Percentiles rank a stretch among this genome's conserved stretches.
Conservation (phyloP, 768 basidiomycete species). For the Cystofilobasidium macerans region DNA sequence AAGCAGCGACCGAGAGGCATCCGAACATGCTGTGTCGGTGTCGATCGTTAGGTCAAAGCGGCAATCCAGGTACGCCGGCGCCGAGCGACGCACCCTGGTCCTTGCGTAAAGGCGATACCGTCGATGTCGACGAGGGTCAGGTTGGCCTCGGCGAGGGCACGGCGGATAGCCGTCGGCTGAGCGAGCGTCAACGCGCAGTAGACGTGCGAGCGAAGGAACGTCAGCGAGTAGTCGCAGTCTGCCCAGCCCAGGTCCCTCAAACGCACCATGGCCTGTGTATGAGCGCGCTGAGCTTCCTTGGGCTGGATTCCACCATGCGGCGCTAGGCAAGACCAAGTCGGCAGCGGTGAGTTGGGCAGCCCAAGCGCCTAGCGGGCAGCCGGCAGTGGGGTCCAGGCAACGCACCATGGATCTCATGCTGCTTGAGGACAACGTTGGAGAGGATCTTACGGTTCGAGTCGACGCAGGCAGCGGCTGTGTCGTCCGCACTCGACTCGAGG, state of each 20-base stretch:
- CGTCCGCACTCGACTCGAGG: slow-evolving; percentile 83
- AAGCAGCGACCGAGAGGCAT: slow-evolving; percentile 65
- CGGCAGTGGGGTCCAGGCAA: background rate
- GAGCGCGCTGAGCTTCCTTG: slow-evolving; percentile 60
- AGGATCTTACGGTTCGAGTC: slow-evolving; percentile 49
- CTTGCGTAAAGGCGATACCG: slow-evolving; percentile 52
- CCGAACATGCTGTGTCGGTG: slow-evolving; percentile 50
- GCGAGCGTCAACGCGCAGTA: background rate
- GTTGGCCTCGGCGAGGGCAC: slow-evolving; percentile 57
- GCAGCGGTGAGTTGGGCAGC: background rate
- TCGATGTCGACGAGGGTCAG: slow-evolving; percentile 56
- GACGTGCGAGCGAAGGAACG: background rate
- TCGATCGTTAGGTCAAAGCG: background rate
- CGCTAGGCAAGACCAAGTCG: slow-evolving; percentile 48
- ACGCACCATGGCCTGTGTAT: slow-evolving; percentile 64
- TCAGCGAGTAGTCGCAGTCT: slow-evolving; percentile 21
- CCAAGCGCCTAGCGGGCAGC: background rate
- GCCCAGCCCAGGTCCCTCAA: background rate
- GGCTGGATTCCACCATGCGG: slow-evolving; percentile 65
- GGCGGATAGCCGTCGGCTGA: slow-evolving; percentile 61
- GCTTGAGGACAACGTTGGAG: slow-evolving; percentile 77
- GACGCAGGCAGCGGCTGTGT: slow-evolving; percentile 82
- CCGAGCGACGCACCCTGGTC: slow-evolving; percentile 18
- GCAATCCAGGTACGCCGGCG: slow-evolving; percentile 50
- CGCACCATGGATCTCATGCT: slow-evolving; percentile 45